phyloP scores from a whole-genome alignment of 768 basidiomycete species.

The Leccinum uliginosum region DNA sequence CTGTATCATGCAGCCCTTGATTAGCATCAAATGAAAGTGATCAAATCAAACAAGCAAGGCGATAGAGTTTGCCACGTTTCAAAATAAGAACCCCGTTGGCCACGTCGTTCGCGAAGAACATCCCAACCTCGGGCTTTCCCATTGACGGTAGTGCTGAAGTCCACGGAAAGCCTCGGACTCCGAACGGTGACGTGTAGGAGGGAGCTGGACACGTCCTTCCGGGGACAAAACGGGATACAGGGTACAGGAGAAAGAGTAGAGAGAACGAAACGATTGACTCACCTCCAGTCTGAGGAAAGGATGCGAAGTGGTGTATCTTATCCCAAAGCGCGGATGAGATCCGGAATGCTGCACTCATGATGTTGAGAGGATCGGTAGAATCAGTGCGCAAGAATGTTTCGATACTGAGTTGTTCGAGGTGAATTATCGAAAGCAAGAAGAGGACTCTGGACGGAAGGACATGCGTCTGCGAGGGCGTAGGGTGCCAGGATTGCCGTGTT shows the following conservation, averaged over 20 bases:
- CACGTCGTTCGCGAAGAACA: background rate
- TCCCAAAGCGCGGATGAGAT: constrained; percentile 83
- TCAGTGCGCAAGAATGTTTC: background rate
- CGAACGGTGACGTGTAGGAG: background rate
- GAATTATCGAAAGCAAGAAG: constrained; percentile 10
- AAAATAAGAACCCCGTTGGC: background rate
- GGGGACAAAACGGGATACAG: background rate
- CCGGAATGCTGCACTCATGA: constrained; percentile 50
- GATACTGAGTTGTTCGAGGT: background rate
- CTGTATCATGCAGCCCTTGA: background rate
- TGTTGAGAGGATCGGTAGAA: background rate
- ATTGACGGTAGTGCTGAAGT: background rate
- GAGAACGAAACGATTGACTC: constrained; percentile 20
- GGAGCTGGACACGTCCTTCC: background rate
- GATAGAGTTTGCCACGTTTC: background rate
- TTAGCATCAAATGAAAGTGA: constrained; percentile 6
- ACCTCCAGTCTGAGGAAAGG: constrained; percentile 92
- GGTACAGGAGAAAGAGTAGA: background rate
- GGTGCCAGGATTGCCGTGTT: constrained; percentile 18
- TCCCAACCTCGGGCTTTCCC: background rate
- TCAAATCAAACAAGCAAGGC: background rate
- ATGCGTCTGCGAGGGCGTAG: constrained; percentile 21
- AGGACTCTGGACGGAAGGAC: constrained; percentile 6
- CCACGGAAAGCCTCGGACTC: background rate
- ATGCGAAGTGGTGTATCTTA: constrained; percentile 85